Evolutionary conservation across 306 rosid genomes (phyloP).

Genomic region (Glycine soja): DNA sequence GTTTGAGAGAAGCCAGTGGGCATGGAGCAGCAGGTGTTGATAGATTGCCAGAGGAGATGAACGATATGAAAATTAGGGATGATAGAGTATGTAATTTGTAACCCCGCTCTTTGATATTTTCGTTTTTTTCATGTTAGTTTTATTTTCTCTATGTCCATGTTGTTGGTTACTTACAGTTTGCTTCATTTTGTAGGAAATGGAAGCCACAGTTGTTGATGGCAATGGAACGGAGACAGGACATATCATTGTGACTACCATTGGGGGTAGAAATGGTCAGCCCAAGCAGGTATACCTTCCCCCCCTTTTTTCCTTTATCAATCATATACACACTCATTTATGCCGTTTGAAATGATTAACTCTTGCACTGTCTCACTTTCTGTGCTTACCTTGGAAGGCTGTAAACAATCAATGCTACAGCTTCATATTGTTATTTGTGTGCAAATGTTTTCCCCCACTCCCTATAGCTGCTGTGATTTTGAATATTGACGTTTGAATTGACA

Average conservation of each 20-base stretch:
- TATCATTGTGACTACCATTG: conserved; percentile 94
- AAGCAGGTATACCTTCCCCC: conserved; percentile 69
- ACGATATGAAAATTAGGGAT: conserved; percentile 92
- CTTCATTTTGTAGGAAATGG: conserved; percentile 73
- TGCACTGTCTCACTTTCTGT: not conserved
- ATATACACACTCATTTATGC: not conserved
- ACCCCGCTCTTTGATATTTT: no score
- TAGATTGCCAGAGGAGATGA: conserved; percentile 95
- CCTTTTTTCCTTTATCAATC: not conserved
- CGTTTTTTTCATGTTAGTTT: not conserved
- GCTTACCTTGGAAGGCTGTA: conserved; percentile 10
- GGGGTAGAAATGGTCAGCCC: conserved; percentile 95
- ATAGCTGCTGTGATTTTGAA: conserved; percentile 23
- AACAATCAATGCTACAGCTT: not conserved
- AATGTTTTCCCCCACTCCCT: not conserved
- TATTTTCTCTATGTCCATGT: not conserved
- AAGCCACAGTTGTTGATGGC: conserved; percentile 87
- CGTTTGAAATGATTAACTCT: conserved; percentile 27
- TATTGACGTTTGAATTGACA: conserved; percentile 30
- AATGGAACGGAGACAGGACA: conserved; percentile 97
- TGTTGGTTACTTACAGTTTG: conserved; percentile 37
- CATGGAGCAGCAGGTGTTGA: conserved; percentile 76
- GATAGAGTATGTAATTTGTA: conserved; percentile 66
- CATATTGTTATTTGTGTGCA: conserved; percentile 15
- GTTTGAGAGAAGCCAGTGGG: conserved; percentile 71